Base-by-base conservation (phyloP, 768 basidiomycete species). In the Erythrobasidium yunnanense region DNA sequence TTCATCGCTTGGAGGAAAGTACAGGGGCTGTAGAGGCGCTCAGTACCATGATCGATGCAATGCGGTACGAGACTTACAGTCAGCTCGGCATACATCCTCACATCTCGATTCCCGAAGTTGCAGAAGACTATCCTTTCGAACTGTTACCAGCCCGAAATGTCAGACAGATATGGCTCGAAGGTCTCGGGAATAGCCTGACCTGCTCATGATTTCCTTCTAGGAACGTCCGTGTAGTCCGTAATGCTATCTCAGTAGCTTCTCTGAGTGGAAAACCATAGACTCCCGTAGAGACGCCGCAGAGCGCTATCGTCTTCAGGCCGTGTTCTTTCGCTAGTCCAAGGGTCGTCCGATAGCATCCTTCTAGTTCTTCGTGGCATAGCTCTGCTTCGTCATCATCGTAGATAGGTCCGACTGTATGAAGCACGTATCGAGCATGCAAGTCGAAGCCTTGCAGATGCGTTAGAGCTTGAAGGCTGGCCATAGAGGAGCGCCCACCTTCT, bases 361-460 rank as follows among this genome's bases (percentile, higher is more conserved):
- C 58, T 2, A 78, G 68, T 7, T 65, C 66, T 25, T 68, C 27
- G 29, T 71, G 70, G 20, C 67, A 72, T 34, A 67, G 54, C 0
- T 66, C 71, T 13, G 66, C 52, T 4, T 69, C 46, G n/a, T 27
- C 42, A 11, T 56, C 50, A 1, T 69, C 68, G 65, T 77, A 78
- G 22, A 78, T 69, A 0, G 77, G 77, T 42, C 77, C 77, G 51
- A 75, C 75, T 6, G 77, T 78, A 65, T 78, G 77, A 11, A 75
- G 74, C 5, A 78, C 70, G 4, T 58, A 63, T 57, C 70, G 73
- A 1, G 74, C 69, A 4, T 76, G 76, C 1, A 78, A 73, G 73
- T 78, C 55, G 63, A 75, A 76, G 2, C 72, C 77, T 30, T 65
- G 68, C 2, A 30, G 6, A 20, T 13, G 11, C 6, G 6, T 17